Conservation (phyloP, 176 grass and related monocot genomes). For the Thalia dealbata region DNA sequence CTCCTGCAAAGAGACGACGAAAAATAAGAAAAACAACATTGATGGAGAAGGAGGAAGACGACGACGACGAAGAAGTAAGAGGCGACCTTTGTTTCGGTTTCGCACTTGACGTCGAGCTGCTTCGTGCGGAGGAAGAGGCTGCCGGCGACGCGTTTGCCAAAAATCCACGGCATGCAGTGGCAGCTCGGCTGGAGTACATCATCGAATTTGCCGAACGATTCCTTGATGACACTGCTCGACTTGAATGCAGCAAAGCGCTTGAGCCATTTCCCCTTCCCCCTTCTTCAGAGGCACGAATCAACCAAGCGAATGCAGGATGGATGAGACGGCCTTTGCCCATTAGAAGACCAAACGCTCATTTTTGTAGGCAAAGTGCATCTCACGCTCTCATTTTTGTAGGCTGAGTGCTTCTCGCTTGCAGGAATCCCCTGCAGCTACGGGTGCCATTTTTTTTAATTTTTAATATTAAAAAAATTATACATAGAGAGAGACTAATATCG, state of each 20-base stretch:
- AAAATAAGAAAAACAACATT: not conserved
- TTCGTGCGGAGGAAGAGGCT: constrained; percentile 15
- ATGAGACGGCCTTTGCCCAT: too few species aligned
- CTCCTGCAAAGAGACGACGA: not conserved
- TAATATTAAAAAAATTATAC: too few species aligned
- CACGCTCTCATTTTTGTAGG: too few species aligned
- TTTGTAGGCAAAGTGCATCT: too few species aligned
- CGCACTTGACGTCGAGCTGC: constrained; percentile 20
- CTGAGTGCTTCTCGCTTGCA: too few species aligned
- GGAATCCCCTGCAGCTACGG: too few species aligned
- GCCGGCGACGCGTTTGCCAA: constrained; percentile 6
- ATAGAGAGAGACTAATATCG: too few species aligned
- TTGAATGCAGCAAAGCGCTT: constrained; percentile 16
- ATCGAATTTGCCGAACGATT: constrained; percentile 21
- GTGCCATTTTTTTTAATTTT: too few species aligned
- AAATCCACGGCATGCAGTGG: constrained; percentile 17
- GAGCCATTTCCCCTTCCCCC: constrained; percentile 15
- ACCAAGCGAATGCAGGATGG: too few species aligned
- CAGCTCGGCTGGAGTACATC: constrained; percentile 23
- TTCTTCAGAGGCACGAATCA: too few species aligned
- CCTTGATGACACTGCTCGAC: constrained; percentile 22
- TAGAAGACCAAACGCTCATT: too few species aligned
- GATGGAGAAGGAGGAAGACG: too few species aligned
- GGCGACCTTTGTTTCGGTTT: constrained; percentile 26
- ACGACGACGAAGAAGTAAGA: not conserved